Conservation (phyloP, 2,329 filamentous ascomycete species). For the Camillea tinctor region DNA sequence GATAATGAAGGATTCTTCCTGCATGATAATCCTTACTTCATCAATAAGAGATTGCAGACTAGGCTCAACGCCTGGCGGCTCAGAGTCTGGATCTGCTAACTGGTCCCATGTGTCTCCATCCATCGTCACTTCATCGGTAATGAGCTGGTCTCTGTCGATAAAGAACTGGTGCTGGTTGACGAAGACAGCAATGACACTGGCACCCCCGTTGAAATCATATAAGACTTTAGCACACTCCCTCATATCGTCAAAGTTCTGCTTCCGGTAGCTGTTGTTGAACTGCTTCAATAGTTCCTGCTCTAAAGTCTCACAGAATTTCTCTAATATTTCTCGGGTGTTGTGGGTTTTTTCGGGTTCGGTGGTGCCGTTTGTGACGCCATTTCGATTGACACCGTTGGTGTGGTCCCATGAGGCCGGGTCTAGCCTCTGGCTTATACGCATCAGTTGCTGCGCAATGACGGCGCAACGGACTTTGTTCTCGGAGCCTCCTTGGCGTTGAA, state of each 20-base stretch:
- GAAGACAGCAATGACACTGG: conserved; percentile 92
- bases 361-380: conserved; percentile 50
- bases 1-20: conserved; percentile 96
- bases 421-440: conserved; percentile 89
- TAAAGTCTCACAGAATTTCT: conserved; percentile 93
- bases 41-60: conserved; percentile 90
- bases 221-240: conserved; percentile 92
- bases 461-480: conserved; percentile 94
- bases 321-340: conserved; percentile 84
- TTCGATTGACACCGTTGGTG: conserved; percentile 52
- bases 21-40: conserved; percentile 92
- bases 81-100: conserved; percentile 89
- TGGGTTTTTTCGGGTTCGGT: conserved; percentile 44
- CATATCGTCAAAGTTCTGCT: conserved; percentile 97
- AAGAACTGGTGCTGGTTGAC: conserved; percentile 99
- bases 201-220: conserved; percentile 92
- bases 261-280: conserved; percentile 94
- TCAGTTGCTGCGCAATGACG: conserved; percentile 86
- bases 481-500: conserved; percentile 78
- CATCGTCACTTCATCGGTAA: conserved; percentile 77
- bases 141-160: conserved; percentile 89
- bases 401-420: conserved; percentile 74
- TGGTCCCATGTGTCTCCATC: conserved; percentile 84
- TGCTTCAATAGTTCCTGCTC: conserved; percentile 95
- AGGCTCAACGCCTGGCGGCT: conserved; percentile 86